A percentile compares a stretch with the other conserved stretches of the same genome.
phyloP scores from a whole-genome alignment of 2,329 filamentous ascomycete genomes.

The Neurospora crassa region DNA sequence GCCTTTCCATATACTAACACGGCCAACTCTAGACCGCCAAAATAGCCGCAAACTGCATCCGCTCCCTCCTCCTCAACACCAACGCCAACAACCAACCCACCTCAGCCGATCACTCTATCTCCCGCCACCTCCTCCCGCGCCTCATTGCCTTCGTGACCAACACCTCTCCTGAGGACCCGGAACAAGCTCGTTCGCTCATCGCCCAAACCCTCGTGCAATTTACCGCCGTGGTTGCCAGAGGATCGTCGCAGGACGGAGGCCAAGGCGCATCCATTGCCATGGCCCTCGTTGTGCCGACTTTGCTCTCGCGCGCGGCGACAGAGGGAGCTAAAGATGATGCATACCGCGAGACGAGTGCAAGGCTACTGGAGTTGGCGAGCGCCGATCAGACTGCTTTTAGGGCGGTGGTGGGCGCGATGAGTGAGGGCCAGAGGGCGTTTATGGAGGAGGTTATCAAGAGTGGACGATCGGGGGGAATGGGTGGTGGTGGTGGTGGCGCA shows the following conservation, averaged over 20 bases:
- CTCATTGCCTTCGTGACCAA: conserved; percentile 66
- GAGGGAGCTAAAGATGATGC: conserved; percentile 43
- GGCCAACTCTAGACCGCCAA: conserved; percentile 55
- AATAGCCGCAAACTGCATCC: conserved; percentile 81
- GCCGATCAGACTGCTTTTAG: conserved; percentile 66
- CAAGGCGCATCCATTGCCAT: conserved; percentile 41
- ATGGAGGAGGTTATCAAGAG: conserved; percentile 73
- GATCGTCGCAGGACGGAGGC: conserved; percentile 25
- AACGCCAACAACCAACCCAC: conserved; percentile 33
- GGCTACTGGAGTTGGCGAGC: conserved; percentile 73
- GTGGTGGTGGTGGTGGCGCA: conserved; percentile 6
- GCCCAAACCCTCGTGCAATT: conserved; percentile 69
- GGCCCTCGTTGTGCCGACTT: conserved; percentile 65
- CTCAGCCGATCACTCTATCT: conserved; percentile 61
- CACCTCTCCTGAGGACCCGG: conserved; percentile 66
- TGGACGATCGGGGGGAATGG: conserved; percentile 35
- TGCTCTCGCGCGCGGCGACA: conserved; percentile 62
- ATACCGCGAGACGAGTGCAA: conserved; percentile 64
- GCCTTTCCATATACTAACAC: not conserved
- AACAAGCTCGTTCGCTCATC: conserved; percentile 61
- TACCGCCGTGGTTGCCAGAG: conserved; percentile 39
- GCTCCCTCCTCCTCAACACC: conserved; percentile 66
- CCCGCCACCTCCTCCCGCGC: conserved; percentile 63
- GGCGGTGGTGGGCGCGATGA: conserved; percentile 62
- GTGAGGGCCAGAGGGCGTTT: conserved; percentile 58